Percentiles rank a stretch among this genome's conserved stretches.
These are phyloP conservation scores for Boletus vinaceobasis DNA, from an alignment of 768 basidiomycete genomes.

Conservation along the genomic window DNA sequence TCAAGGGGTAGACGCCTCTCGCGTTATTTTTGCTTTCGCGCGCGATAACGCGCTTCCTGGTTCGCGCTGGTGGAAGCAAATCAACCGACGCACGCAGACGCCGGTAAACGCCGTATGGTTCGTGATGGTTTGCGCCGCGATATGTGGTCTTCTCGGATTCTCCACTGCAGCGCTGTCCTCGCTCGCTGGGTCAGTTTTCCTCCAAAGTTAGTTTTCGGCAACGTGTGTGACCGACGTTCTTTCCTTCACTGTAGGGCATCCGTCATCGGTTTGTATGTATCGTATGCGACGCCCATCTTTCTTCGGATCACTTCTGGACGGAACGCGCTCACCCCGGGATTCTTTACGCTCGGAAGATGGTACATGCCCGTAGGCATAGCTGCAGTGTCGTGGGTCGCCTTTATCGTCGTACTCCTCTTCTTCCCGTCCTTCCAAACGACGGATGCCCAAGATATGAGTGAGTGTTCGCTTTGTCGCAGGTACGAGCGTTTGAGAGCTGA, in stretches of 20 bases:
- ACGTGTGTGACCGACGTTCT: not conserved
- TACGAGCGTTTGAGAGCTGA: not conserved
- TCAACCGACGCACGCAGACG: conserved; percentile 58
- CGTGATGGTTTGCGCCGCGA: conserved; percentile 49
- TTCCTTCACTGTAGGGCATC: conserved; percentile 45
- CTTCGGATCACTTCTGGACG: conserved; percentile 69
- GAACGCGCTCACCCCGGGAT: conserved; percentile 53
- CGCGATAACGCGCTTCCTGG: conserved; percentile 72
- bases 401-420: conserved; percentile 55
- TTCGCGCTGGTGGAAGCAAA: conserved; percentile 64
- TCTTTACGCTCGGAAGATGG: conserved; percentile 61
- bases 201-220: too few relatives aligned
- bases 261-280: conserved; percentile 66
- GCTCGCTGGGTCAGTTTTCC: conserved; percentile 54
- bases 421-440: conserved; percentile 48
- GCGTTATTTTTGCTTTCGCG: conserved; percentile 73
- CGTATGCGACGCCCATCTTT: conserved; percentile 66
- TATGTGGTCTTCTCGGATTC: conserved; percentile 67
- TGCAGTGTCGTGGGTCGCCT: conserved; percentile 64
- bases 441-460: conserved; percentile 53
- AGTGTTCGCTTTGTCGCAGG: conserved; percentile 20
- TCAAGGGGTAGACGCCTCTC: conserved; percentile 71
- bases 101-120: conserved; percentile 78
- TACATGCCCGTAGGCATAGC: conserved; percentile 55
- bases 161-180: conserved; percentile 60